Evolutionary conservation across 306 rosid species (phyloP).

Genomic region (Acmispon strigosus): DNA sequence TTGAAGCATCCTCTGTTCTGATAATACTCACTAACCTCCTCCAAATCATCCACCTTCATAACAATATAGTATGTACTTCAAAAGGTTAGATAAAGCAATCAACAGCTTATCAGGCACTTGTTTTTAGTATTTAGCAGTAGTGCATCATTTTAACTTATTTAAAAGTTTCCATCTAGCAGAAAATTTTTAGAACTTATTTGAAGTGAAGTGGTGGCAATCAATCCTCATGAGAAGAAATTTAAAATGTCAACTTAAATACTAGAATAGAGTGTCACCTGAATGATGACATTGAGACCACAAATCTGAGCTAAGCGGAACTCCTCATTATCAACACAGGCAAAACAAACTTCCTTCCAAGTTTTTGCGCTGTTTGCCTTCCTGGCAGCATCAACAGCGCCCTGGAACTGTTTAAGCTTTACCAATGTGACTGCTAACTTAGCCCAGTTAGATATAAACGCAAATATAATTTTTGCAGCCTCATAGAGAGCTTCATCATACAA

Average conservation of each 20-base stretch:
- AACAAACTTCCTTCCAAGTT: conserved; percentile 98
- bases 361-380: conserved; percentile 91
- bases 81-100: conserved; percentile 1
- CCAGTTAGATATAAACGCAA: conserved; percentile 86
- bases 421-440: conserved; percentile 85
- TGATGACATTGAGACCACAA: conserved; percentile 89
- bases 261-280: conserved; percentile 49
- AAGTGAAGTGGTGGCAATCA: background rate
- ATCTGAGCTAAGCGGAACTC: conserved; percentile 94
- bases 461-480: conserved; percentile 92
- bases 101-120: background rate
- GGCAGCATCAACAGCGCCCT: conserved; percentile 98
- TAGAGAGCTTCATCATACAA: conserved; percentile 82
- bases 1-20: conserved; percentile 84
- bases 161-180: background rate
- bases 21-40: conserved; percentile 81
- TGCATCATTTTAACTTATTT: background rate
- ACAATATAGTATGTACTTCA: conserved; percentile 6
- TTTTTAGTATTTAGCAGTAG: background rate
- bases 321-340: conserved; percentile 97
- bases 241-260: conserved; percentile 10
- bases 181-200: background rate
- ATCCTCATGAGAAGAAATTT: background rate
- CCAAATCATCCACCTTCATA: conserved; percentile 74
- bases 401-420: conserved; percentile 82